A percentile compares a stretch with the other conserved stretches of the same genome.
These are phyloP conservation scores for Marsdenia floribunda DNA, from an alignment of 257 asterid species.

Conservation along the genomic window DNA sequence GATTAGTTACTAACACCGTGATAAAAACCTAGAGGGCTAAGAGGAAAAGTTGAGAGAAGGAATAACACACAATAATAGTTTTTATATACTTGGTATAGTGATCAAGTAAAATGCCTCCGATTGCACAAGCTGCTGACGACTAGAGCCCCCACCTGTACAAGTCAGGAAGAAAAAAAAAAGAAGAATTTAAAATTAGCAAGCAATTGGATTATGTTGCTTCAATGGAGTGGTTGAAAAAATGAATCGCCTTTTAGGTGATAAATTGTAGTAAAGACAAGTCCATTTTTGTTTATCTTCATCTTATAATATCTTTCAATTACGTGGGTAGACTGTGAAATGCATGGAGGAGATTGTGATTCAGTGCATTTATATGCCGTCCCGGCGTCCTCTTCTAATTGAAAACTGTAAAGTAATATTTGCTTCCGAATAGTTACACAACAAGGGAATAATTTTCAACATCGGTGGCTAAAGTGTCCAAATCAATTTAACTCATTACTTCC, in stretches of 20 bases:
- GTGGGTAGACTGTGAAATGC: conserved; percentile 9
- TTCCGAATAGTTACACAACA: background rate
- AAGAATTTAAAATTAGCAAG: conserved; percentile 22
- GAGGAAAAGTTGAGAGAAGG: background rate
- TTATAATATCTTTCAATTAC: conserved; percentile 1
- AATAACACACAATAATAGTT: background rate
- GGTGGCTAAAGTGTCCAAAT: background rate
- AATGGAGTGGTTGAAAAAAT: conserved; percentile 51
- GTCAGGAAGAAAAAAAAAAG: background rate
- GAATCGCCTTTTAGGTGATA: background rate
- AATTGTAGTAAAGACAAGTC: background rate
- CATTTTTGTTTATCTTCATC: background rate
- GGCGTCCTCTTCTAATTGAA: background rate
- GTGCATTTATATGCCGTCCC: too few relatives aligned
- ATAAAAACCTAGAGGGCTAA: background rate
- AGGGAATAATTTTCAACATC: background rate
- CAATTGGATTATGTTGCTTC: conserved; percentile 14
- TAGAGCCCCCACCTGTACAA: conserved; percentile 1
- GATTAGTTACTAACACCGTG: background rate
- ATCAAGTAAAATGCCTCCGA: background rate
- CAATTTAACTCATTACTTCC: background rate
- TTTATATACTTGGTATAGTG: background rate
- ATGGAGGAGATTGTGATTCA: background rate
- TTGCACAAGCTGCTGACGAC: conserved; percentile 18
- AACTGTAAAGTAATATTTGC: background rate